phyloP scores from a whole-genome alignment of 202 grass and related monocot genomes.

The Eragrostis tef region DNA sequence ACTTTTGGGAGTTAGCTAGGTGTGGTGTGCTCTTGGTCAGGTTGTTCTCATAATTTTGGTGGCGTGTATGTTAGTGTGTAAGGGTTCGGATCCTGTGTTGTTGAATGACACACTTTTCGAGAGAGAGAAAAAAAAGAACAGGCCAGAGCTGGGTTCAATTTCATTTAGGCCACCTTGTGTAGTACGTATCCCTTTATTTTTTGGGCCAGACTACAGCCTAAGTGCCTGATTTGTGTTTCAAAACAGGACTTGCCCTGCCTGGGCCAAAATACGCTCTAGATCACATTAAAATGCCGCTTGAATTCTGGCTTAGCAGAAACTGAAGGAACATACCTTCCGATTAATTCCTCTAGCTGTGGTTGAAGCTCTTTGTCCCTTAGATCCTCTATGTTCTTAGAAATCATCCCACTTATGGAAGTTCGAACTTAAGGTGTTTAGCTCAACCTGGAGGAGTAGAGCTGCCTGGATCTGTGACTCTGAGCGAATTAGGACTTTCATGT shows the following conservation, averaged over 20 bases:
- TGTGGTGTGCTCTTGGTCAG: too few relatives aligned
- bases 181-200: not conserved
- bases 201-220: not conserved
- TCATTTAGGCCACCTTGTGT: not conserved
- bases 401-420: conserved; percentile 88
- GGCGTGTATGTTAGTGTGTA: too few relatives aligned
- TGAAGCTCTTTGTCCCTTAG: conserved; percentile 98
- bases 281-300: conserved; percentile 8
- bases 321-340: conserved; percentile 76
- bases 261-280: not conserved
- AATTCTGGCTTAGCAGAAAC: conserved; percentile 33
- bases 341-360: conserved; percentile 96
- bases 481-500: conserved; percentile 60
- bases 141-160: not conserved
- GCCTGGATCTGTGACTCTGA: conserved; percentile 73
- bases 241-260: not conserved
- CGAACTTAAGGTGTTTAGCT: conserved; percentile 74
- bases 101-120: too few relatives aligned
- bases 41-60: too few relatives aligned
- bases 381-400: conserved; percentile 95
- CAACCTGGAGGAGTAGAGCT: conserved; percentile 64
- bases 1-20: too few relatives aligned
- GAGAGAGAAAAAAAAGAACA: too few relatives aligned
- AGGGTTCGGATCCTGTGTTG: too few relatives aligned
- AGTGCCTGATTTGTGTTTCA: not conserved